phyloP scores from a whole-genome alignment of 2,329 filamentous ascomycete genomes.

The Arthrocladium fulminans region DNA sequence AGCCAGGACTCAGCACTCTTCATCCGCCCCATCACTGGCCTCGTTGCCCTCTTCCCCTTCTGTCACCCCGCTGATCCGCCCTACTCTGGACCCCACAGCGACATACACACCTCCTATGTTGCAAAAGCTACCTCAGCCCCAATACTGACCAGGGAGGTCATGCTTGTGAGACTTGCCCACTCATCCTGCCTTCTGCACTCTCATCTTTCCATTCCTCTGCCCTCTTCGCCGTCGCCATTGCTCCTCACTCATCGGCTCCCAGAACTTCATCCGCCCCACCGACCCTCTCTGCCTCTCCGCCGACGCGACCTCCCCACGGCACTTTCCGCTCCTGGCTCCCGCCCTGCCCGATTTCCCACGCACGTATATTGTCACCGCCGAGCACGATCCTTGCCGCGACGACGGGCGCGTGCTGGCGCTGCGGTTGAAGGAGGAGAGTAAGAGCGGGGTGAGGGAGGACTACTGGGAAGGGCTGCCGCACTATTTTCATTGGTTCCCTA shows the following conservation, averaged over 20 bases:
- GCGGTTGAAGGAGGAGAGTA: background rate
- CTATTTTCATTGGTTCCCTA: conserved; percentile 1
- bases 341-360: background rate
- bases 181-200: background rate
- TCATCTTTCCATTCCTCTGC: background rate
- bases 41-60: conserved; percentile 1
- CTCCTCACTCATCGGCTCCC: background rate
- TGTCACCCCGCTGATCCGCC: conserved; percentile 1
- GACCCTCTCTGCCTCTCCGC: background rate
- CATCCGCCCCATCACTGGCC: background rate
- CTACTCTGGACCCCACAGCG: background rate
- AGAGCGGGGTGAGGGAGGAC: background rate
- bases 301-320: background rate
- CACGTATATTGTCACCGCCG: background rate
- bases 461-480: conserved; percentile 1
- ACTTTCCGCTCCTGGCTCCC: background rate
- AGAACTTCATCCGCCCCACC: conserved; percentile 1
- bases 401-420: conserved; percentile 1
- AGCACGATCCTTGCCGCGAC: background rate
- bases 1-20: background rate
- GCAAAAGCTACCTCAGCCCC: background rate
- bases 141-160: conserved; percentile 1
- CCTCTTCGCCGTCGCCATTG: background rate
- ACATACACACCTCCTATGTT: conserved; percentile 1
- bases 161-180: background rate